Conservation (phyloP, 2,329 filamentous ascomycete genomes). For the Fusarium circinatum region DNA sequence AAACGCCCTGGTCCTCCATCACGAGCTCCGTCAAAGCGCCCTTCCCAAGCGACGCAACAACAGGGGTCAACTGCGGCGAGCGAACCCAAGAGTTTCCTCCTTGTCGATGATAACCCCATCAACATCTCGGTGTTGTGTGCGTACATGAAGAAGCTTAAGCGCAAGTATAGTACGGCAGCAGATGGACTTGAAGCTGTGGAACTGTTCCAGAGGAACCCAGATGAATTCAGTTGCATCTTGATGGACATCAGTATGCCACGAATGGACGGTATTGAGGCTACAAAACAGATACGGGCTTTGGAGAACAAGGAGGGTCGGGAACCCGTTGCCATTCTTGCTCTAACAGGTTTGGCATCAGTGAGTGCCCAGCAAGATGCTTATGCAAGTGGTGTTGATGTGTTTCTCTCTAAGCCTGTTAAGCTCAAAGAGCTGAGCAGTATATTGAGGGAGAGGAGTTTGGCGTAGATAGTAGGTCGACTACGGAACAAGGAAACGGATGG, state of each 20-base stretch:
- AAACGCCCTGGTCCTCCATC: conserved; percentile 8
- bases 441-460: conserved; percentile 15
- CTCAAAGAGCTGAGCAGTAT: conserved; percentile 51
- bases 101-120: conserved; percentile 39
- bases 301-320: conserved; percentile 55
- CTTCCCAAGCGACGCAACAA: neutral
- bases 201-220: conserved; percentile 39
- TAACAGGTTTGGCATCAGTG: conserved; percentile 62
- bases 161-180: conserved; percentile 43
- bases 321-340: conserved; percentile 60
- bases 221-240: conserved; percentile 47
- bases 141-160: conserved; percentile 49
- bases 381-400: conserved; percentile 63
- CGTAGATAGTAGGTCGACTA: neutral
- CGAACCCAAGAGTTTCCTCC: conserved; percentile 22
- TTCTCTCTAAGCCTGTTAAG: conserved; percentile 64
- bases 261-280: conserved; percentile 63
- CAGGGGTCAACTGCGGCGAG: neutral
- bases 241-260: conserved; percentile 68
- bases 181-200: conserved; percentile 51
- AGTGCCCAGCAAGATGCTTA: conserved; percentile 63
- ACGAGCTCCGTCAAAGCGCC: neutral
- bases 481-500: neutral
- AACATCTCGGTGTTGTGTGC: conserved; percentile 38
- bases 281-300: conserved; percentile 58